A percentile compares a stretch with the other conserved stretches of the same genome.
These are phyloP conservation scores for Trichomonas tenax DNA, from an alignment of 208 protist species.

Conservation along the genomic window DNA sequence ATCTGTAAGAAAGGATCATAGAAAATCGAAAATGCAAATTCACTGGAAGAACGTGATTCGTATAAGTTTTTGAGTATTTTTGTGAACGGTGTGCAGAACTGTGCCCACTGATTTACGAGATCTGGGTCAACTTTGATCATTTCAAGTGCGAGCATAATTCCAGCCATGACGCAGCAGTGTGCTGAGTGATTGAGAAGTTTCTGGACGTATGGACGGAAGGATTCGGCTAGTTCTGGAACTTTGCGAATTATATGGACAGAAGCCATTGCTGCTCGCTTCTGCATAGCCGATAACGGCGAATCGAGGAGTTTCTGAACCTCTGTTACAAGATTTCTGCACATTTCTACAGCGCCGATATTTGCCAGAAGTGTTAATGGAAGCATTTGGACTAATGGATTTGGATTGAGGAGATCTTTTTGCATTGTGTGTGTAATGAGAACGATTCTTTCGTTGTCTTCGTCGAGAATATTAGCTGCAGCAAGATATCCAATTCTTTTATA, in stretches of 20 bases:
- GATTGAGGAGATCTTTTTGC: not conserved
- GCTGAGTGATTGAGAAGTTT: not conserved
- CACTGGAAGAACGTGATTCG: not conserved
- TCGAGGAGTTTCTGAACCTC: not conserved
- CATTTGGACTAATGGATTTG: not conserved
- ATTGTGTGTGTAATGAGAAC: not conserved
- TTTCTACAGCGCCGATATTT: slow-evolving; percentile 20
- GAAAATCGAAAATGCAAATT: not conserved
- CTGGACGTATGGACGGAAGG: not conserved
- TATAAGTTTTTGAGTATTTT: not conserved
- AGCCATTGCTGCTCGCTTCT: not conserved
- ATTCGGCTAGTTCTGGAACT: not conserved
- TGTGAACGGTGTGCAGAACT: not conserved
- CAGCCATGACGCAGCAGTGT: not conserved
- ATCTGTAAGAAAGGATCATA: slow-evolving; percentile 10
- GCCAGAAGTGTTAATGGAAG: not conserved
- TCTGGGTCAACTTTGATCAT: slow-evolving; percentile 5
- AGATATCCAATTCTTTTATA: slow-evolving; percentile 24
- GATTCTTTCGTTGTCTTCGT: not conserved
- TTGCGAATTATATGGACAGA: not conserved
- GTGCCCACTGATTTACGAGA: not conserved
- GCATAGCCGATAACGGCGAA: not conserved
- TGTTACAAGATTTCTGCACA: not conserved
- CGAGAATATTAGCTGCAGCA: not conserved
- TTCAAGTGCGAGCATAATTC: not conserved